Percentiles rank a stretch among this genome's conserved stretches.
Conservation (phyloP, 108 stramenopile species). For the Parietichytrium sp. region DNA sequence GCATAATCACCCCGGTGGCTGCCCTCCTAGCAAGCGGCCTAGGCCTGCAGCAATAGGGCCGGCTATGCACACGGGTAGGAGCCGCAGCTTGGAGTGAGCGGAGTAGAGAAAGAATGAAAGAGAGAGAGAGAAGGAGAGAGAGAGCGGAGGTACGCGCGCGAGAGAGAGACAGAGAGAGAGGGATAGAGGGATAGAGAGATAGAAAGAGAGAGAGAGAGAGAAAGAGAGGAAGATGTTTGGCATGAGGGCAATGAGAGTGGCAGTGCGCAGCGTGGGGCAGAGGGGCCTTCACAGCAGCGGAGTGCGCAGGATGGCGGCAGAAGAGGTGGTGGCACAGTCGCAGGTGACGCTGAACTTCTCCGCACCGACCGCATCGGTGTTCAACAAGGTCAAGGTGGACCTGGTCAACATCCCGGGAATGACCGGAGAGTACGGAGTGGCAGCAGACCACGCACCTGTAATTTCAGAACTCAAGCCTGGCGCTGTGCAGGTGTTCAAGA, state of each 20-base stretch:
- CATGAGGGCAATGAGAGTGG: neutral
- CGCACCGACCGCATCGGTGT: neutral
- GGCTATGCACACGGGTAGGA: no score
- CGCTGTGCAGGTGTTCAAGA: slow-evolving; percentile 2
- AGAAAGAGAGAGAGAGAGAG: neutral
- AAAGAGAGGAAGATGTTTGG: neutral
- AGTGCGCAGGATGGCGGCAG: neutral
- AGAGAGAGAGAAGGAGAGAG: no score
- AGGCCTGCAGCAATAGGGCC: no score
- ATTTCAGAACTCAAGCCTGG: slow-evolving; percentile 36
- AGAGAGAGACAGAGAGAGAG: neutral
- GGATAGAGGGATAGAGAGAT: neutral
- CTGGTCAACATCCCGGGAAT: slow-evolving; percentile 37
- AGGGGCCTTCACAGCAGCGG: neutral
- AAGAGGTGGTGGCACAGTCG: neutral
- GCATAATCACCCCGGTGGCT: no score
- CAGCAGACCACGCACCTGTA: slow-evolving; percentile 23
- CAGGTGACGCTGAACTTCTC: neutral
- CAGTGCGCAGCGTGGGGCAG: neutral
- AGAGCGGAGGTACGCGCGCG: neutral
- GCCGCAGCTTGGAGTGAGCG: no score
- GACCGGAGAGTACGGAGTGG: slow-evolving; percentile 33
- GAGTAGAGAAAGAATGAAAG: no score
- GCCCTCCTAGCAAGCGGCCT: no score
- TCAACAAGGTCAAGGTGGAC: neutral